phyloP scores from a whole-genome alignment of 2,329 filamentous ascomycete genomes.

The Immersiporthe knoxdaviesiana region DNA sequence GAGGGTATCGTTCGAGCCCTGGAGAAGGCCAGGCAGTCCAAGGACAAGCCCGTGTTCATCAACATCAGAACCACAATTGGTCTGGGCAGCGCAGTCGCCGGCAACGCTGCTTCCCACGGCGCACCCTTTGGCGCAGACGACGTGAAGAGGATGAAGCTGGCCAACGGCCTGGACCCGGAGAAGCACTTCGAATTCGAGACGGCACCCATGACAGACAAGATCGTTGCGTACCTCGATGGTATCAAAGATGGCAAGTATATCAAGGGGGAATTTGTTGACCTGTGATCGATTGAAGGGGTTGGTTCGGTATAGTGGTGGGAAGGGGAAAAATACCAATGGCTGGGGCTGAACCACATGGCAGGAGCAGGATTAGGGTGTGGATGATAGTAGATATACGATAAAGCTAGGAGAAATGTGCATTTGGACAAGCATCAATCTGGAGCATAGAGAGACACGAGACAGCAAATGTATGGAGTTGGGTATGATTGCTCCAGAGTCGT shows the following conservation, averaged over 20 bases:
- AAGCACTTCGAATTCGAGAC: constrained; percentile 52
- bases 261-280: constrained; percentile 23
- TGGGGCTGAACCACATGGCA: not conserved
- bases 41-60: constrained; percentile 57
- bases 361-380: not conserved
- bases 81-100: constrained; percentile 49
- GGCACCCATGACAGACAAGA: constrained; percentile 41
- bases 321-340: not conserved
- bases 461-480: not conserved
- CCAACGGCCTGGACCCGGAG: constrained; percentile 53
- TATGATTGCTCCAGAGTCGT: constrained; percentile 4
- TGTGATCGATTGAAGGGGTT: not conserved
- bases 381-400: not conserved
- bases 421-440: not conserved
- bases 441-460: not conserved
- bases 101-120: constrained; percentile 59
- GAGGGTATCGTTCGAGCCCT: constrained; percentile 50
- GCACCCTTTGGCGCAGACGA: constrained; percentile 58
- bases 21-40: constrained; percentile 43
- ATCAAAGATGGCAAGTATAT: constrained; percentile 12
- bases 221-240: constrained; percentile 8
- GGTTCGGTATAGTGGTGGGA: not conserved
- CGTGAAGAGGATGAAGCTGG: constrained; percentile 57
- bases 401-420: not conserved
- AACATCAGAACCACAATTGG: constrained; percentile 62